Percentiles rank a stretch among this genome's conserved stretches.
These are phyloP conservation scores for Paramarasmius palmivorus DNA, from an alignment of 1,284 basidiomycete species.

Conservation along the genomic window DNA sequence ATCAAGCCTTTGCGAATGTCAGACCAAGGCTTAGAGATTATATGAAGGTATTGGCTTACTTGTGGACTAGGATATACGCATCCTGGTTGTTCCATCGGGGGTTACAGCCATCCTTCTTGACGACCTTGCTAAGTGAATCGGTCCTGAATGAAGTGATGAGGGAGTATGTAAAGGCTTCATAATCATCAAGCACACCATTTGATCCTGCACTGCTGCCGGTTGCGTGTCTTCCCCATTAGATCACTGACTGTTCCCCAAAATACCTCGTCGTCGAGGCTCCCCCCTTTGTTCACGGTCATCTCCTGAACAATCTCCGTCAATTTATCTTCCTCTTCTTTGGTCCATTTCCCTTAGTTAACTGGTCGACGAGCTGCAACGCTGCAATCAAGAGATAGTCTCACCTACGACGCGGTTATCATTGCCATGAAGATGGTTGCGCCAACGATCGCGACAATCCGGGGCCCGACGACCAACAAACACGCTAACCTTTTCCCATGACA, in stretches of 20 bases:
- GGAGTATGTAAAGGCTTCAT: background rate
- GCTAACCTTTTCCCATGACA: constrained; percentile 78
- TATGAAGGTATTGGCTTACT: constrained; percentile 45
- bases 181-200: constrained; percentile 60
- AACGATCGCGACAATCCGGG: constrained; percentile 81
- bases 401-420: constrained; percentile 56
- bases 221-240: constrained; percentile 72
- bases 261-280: constrained; percentile 71
- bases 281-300: constrained; percentile 68
- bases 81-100: constrained; percentile 76
- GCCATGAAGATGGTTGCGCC: constrained; percentile 73
- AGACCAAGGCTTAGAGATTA: constrained; percentile 10
- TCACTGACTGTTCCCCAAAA: constrained; percentile 79
- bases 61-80: constrained; percentile 77
- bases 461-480: constrained; percentile 68
- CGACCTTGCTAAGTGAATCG: constrained; percentile 67
- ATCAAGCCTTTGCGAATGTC: constrained; percentile 52
- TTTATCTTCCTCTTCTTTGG: constrained; percentile 70
- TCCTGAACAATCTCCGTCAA: constrained; percentile 71
- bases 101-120: constrained; percentile 68
- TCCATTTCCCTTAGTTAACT: constrained; percentile 55
- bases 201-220: constrained; percentile 79
- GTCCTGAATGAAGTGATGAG: constrained; percentile 48
- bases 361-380: background rate
- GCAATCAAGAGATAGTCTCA: constrained; percentile 26